Evolutionary conservation across 768 basidiomycete genomes (phyloP).

Genomic region (Kwoniella pini): DNA sequence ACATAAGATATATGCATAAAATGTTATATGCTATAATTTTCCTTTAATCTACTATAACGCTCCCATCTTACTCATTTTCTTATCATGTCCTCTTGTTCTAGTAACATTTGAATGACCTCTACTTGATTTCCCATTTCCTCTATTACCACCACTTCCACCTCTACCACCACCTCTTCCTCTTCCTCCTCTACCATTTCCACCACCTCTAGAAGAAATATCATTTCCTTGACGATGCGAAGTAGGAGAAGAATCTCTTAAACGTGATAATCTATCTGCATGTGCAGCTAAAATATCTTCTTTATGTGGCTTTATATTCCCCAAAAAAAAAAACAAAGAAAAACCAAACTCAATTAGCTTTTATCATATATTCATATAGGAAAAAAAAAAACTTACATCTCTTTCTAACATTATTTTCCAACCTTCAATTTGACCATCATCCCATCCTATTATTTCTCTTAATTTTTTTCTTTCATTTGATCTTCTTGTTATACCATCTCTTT

Average conservation of each 20-base stretch:
- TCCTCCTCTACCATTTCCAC: constrained; percentile 53
- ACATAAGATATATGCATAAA: too few relatives aligned
- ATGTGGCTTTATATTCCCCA: constrained; percentile 37
- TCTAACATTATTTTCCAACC: constrained; percentile 92
- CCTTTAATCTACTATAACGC: constrained; percentile 11
- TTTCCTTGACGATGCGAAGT: constrained; percentile 9
- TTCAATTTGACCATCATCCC: constrained; percentile 78
- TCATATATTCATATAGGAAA: not conserved
- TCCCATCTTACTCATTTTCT: constrained; percentile 74
- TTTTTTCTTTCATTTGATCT: constrained; percentile 68
- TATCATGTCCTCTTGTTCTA: constrained; percentile 81
- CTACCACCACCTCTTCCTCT: constrained; percentile 34
- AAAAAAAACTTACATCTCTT: constrained; percentile 65
- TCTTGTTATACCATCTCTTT: constrained; percentile 71
- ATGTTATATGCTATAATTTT: too few relatives aligned
- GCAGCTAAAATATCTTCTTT: constrained; percentile 45
- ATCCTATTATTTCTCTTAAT: constrained; percentile 70
- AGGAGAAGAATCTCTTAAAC: constrained; percentile 2
- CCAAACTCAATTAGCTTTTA: too few relatives aligned
- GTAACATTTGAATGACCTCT: constrained; percentile 71
- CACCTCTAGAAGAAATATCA: constrained; percentile 23
- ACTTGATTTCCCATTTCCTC: constrained; percentile 76
- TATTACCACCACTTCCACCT: constrained; percentile 61
- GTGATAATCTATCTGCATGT: constrained; percentile 60
- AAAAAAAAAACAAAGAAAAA: too few relatives aligned